A percentile compares a stretch with the other conserved stretches of the same genome.
Conservation (phyloP, 2,329 filamentous ascomycete species). For the Penicillium sp. region DNA sequence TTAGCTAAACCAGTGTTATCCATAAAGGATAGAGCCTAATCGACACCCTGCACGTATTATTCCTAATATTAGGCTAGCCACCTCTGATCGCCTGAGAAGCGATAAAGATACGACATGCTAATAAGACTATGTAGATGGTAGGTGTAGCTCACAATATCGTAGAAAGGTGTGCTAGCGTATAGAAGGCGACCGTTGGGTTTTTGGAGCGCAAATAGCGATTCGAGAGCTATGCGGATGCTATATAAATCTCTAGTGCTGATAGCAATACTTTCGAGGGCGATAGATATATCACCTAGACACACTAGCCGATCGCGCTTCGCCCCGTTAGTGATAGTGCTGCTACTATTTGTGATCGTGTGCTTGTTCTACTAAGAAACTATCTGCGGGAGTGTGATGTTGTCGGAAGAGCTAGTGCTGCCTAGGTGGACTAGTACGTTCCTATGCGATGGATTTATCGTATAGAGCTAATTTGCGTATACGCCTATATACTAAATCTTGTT, state of each 20-base stretch:
- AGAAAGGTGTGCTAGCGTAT: conserved; percentile 53
- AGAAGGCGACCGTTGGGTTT: conserved; percentile 50
- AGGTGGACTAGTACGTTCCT: conserved; percentile 24
- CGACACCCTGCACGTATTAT: conserved; percentile 47
- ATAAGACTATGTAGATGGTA: conserved; percentile 58
- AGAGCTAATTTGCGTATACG: conserved; percentile 43
- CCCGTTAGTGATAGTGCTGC: conserved; percentile 42
- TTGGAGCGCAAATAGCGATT: conserved; percentile 52
- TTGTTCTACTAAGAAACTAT: not conserved
- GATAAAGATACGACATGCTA: conserved; percentile 49
- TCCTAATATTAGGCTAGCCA: conserved; percentile 48
- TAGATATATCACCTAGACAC: conserved; percentile 64
- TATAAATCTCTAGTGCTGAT: conserved; percentile 58
- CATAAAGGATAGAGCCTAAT: conserved; percentile 34
- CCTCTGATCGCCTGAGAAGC: conserved; percentile 43
- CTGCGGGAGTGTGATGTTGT: conserved; percentile 18
- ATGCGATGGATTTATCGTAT: conserved; percentile 32
- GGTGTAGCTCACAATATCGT: conserved; percentile 49
- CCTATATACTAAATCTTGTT: conserved; percentile 55
- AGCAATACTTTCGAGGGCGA: conserved; percentile 57
- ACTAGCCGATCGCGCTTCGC: conserved; percentile 50
- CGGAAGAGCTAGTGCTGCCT: conserved; percentile 1
- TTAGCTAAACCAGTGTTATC: not conserved
- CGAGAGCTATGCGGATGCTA: conserved; percentile 54
- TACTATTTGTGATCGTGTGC: conserved; percentile 11